These are phyloP conservation scores for Echria macrotheca DNA, from an alignment of 495 filamentous ascomycete genomes.

Conservation along the genomic window DNA sequence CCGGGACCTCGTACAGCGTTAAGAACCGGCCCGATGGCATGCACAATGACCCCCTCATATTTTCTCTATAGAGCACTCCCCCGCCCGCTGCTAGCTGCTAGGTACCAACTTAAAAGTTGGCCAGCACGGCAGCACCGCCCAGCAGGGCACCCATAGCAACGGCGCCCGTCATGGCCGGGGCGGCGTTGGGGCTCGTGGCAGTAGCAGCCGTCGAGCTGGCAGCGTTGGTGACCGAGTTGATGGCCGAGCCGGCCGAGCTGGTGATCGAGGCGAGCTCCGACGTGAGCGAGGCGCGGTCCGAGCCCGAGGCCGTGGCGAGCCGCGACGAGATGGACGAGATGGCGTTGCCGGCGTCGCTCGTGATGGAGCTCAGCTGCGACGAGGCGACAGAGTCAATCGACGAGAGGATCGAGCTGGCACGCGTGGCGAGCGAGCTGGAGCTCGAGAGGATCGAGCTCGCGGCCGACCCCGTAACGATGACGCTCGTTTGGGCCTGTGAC, in stretches of 20 bases:
- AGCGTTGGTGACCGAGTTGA: conserved; percentile 12
- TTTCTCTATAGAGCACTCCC: no score
- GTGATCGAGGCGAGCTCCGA: conserved; percentile 15
- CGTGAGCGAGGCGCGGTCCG: conserved; percentile 17
- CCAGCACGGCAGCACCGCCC: conserved; percentile 30
- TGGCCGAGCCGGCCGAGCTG: conserved; percentile 12
- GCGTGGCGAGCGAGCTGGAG: conserved; percentile 10
- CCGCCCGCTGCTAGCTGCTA: not conserved
- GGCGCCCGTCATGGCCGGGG: conserved; percentile 28
- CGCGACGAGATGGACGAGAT: conserved; percentile 8
- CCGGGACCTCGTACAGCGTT: no score
- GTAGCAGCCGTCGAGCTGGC: conserved; percentile 7
- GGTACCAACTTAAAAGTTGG: conserved; percentile 18
- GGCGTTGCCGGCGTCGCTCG: conserved; percentile 3
- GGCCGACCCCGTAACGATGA: conserved; percentile 3
- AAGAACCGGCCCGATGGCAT: no score
- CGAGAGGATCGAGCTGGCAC: conserved; percentile 13
- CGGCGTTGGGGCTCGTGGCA: conserved; percentile 12
- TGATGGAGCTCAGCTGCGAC: conserved; percentile 18
- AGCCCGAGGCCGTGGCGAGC: conserved; percentile 17
- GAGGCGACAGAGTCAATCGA: conserved; percentile 15
- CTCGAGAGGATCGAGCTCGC: conserved; percentile 16
- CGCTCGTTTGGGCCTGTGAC: no score
- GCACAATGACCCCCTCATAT: no score
- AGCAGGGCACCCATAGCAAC: conserved; percentile 33